phyloP scores from a whole-genome alignment of 345 rosid species.

The Luvunga scandens region DNA sequence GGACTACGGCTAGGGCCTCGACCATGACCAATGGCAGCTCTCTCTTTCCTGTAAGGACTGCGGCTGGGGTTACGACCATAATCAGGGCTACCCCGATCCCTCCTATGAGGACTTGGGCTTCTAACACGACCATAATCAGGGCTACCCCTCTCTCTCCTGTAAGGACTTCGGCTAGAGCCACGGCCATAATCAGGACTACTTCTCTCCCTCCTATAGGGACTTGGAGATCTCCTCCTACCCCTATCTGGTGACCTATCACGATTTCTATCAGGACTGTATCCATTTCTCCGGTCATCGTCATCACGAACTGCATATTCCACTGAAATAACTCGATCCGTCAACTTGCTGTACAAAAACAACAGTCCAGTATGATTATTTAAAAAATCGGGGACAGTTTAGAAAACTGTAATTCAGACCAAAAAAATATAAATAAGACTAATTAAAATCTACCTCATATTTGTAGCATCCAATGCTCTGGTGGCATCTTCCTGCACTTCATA shows the following conservation, averaged over 20 bases:
- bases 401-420: background rate
- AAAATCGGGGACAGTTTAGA: background rate
- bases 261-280: constrained; percentile 66
- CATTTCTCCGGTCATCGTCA: constrained; percentile 72
- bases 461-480: constrained; percentile 75
- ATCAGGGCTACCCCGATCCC: constrained; percentile 61
- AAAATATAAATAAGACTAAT: background rate
- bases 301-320: constrained; percentile 94
- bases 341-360: constrained; percentile 55
- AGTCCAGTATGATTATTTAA: background rate
- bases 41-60: constrained; percentile 46
- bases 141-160: constrained; percentile 61
- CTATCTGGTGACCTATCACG: constrained; percentile 79
- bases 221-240: constrained; percentile 71
- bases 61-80: constrained; percentile 43
- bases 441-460: constrained; percentile 61
- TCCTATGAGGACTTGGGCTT: constrained; percentile 55
- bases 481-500: constrained; percentile 91
- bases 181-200: constrained; percentile 96
- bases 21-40: constrained; percentile 35
- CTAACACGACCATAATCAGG: constrained; percentile 75
- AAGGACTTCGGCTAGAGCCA: constrained; percentile 62
- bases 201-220: constrained; percentile 79
- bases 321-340: constrained; percentile 80
- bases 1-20: constrained; percentile 58